Evolutionary conservation across 2,329 filamentous ascomycete species (phyloP), one percentile per base, ranked within the genome.

Genomic region (Chalaropsis ovoidea): DNA sequence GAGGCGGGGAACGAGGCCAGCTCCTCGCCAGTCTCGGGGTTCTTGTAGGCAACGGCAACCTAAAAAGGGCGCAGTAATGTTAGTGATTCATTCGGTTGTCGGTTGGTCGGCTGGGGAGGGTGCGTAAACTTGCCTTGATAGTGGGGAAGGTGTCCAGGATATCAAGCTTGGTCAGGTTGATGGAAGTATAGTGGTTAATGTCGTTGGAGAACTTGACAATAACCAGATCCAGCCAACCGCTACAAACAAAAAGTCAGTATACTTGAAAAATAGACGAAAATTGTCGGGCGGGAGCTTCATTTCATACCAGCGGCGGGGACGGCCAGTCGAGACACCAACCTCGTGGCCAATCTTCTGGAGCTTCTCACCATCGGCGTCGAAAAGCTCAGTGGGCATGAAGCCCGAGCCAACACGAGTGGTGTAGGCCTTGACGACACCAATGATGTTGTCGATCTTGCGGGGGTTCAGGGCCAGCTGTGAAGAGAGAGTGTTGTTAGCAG

Each of bases 81-180:
- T 58, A 58, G 52, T 35, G 11, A 35, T 31, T 15, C 8, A 35
- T 24, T 24, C 49, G n/a, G n/a, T n/a, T n/a, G 10, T n/a, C n/a
- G 10, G 19, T 24, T 22, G 35, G 2, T 31, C 19, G 6, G 66
- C 54, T 49, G 41, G 17, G 39, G 62, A 47, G 19, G 15, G 6
- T 13, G 17, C 13, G 13, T 39, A 39, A 58, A 31, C 65, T 49
- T 43, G 67, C 56, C 74, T 91, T 88, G 75, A 95, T 82, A 71
- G 84, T 86, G 10, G 82, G 79, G 73, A 95, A 90, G 41, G 82
- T 82, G 73, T 91, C 88, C 17, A 91, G 79, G 45, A 90, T 80
- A 70, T 89, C 86, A 22, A 65, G 67, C 70, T 83, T 85, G 15
- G 81, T 85, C 49, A 85, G 72, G 71, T 85, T 84, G 63, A 68